phyloP scores from a whole-genome alignment of 257 asterid species.

The Nicotiana obtusifolia region DNA sequence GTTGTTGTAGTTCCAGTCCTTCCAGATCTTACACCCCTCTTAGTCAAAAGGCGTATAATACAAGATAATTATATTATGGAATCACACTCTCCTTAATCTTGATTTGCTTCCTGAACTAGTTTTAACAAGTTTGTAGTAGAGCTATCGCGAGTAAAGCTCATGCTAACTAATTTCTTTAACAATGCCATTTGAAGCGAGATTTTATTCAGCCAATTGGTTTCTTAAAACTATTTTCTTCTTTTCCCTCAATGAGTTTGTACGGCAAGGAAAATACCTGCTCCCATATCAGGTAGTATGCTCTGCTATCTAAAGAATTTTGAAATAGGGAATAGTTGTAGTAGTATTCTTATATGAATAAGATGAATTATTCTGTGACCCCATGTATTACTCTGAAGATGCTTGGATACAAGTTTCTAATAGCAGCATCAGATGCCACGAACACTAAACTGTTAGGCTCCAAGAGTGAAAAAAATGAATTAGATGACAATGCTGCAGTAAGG shows the following conservation, averaged over 20 bases:
- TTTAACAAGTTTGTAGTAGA: neutral
- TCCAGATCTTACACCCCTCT: neutral
- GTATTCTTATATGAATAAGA: neutral
- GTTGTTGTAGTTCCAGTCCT: neutral
- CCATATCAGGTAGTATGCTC: neutral
- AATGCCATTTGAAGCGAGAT: neutral
- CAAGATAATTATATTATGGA: neutral
- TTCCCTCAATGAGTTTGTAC: neutral
- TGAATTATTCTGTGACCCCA: slow-evolving; percentile 8
- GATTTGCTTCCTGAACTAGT: neutral
- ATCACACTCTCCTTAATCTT: neutral
- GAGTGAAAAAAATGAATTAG: neutral
- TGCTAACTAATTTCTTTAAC: neutral
- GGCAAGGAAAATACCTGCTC: slow-evolving; percentile 4
- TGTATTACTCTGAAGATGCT: slow-evolving; percentile 12
- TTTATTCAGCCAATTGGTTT: neutral
- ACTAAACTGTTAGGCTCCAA: neutral
- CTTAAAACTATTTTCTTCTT: neutral
- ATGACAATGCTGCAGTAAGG: slow-evolving; percentile 4
- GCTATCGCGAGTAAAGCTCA: neutral
- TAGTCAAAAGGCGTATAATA: neutral
- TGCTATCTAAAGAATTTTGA: neutral
- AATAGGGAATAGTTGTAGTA: neutral
- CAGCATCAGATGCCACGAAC: slow-evolving; percentile 4
- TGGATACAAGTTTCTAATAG: neutral